Conservation (phyloP, 495 filamentous ascomycete species). For the Penicillium paxilli region DNA sequence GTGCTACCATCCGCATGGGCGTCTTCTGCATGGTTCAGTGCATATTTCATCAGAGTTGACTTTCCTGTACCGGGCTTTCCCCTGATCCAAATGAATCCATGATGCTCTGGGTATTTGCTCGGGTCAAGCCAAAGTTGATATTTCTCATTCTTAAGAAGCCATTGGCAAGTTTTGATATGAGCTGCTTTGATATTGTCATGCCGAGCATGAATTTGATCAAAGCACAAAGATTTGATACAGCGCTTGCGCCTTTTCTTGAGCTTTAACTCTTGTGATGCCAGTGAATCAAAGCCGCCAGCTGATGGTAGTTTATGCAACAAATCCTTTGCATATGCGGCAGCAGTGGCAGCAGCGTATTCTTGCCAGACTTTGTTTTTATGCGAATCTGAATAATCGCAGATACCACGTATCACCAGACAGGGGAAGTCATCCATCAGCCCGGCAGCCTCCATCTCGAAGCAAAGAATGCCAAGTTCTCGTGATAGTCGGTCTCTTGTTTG, state of each 20-base stretch:
- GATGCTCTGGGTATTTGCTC: constrained; percentile 32
- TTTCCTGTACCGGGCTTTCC: constrained; percentile 59
- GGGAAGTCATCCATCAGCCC: constrained; percentile 5
- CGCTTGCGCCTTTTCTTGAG: background rate
- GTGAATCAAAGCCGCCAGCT: background rate
- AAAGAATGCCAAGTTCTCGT: background rate
- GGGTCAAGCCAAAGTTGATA: constrained; percentile 49
- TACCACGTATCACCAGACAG: constrained; percentile 16
- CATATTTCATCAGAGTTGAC: constrained; percentile 53
- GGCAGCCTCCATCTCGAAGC: constrained; percentile 6
- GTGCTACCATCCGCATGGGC: too few species aligned
- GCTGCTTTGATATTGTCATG: constrained; percentile 23
- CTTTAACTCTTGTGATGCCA: background rate
- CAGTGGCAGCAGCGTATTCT: constrained; percentile 22
- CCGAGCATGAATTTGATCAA: constrained; percentile 32
- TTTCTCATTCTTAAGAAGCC: constrained; percentile 42
- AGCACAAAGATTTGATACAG: constrained; percentile 23
- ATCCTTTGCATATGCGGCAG: constrained; percentile 14
- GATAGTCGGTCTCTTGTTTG: background rate
- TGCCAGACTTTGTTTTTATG: constrained; percentile 32
- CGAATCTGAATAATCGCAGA: constrained; percentile 29
- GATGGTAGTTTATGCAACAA: background rate
- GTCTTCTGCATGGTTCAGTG: constrained; percentile 14
- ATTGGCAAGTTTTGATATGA: constrained; percentile 45
- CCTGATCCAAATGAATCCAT: constrained; percentile 59